Evolutionary conservation across 2,329 filamentous ascomycete genomes (phyloP).

Genomic region (Neurospora crassa): DNA sequence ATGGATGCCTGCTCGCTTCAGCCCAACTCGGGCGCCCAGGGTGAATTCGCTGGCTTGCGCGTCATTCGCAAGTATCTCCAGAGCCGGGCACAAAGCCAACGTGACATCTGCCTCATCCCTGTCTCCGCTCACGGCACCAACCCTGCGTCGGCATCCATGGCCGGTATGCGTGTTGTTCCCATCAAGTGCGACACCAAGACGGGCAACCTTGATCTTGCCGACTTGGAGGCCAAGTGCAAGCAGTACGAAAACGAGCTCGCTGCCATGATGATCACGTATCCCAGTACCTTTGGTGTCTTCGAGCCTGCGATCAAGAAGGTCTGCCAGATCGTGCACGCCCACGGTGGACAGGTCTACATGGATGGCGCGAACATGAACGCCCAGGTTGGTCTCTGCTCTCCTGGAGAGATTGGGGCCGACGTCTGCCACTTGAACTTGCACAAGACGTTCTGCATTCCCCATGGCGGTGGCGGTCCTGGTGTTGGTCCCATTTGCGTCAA

Average conservation of each 20-base stretch:
- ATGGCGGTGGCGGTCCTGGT: slow-evolving; percentile 87
- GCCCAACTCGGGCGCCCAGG: slow-evolving; percentile 92
- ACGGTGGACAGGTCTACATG: slow-evolving; percentile 96
- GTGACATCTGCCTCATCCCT: slow-evolving; percentile 89
- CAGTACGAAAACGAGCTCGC: slow-evolving; percentile 78
- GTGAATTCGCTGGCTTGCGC: slow-evolving; percentile 84
- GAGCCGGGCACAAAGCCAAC: slow-evolving; percentile 55
- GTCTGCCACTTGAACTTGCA: slow-evolving; percentile 96
- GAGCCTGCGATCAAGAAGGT: slow-evolving; percentile 82
- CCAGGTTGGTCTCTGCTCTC: slow-evolving; percentile 90
- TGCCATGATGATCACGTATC: slow-evolving; percentile 96
- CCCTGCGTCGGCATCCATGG: slow-evolving; percentile 90
- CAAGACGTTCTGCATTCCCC: slow-evolving; percentile 98
- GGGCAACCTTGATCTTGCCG: slow-evolving; percentile 79
- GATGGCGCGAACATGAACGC: slow-evolving; percentile 98
- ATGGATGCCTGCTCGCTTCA: slow-evolving; percentile 87
- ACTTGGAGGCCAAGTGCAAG: slow-evolving; percentile 80
- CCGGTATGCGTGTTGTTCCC: slow-evolving; percentile 85
- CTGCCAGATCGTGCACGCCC: slow-evolving; percentile 73
- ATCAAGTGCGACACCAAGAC: slow-evolving; percentile 83
- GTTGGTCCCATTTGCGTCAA: slow-evolving; percentile 92
- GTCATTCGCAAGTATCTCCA: slow-evolving; percentile 81
- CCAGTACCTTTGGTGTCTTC: slow-evolving; percentile 89
- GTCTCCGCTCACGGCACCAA: slow-evolving; percentile 95
- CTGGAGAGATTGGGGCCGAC: slow-evolving; percentile 89